Base-by-base conservation (phyloP, 2,329 filamentous ascomycete genomes). In the Verticillium dahliae region DNA sequence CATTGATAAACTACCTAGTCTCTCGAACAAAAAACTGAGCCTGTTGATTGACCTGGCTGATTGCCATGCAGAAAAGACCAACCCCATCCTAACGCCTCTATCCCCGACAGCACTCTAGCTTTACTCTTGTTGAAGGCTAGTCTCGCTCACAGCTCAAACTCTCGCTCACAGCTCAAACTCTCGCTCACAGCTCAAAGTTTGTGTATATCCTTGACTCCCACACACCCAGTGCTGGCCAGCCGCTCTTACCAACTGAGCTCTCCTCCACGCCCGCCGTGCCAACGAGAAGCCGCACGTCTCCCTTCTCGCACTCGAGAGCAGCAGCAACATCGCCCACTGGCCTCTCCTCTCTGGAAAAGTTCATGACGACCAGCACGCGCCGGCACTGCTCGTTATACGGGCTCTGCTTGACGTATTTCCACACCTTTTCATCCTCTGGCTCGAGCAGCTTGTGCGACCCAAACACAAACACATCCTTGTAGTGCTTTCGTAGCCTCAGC, bases 391-490 rank as follows among this genome's bases (percentile, higher is more conserved):
- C 31, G 1, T 63, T 62, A 1, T 56, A 45, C 2, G 60, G 45
- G 3, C 70, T 72, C 58, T 75, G 70, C 57, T 78, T 83, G 2
- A 81, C 71, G 57, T 89, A 85, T 0, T 82, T 78, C 67, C 90
- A 89, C 0, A 85, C 73, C 33, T 80, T 72, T 37, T 85, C 80
- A 4, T 85, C 76, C 0, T 76, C 71, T 0, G 83, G 80, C 4
- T 78, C 74, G 0, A 82, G 18, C 1, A 89, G 70, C 58, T 80
- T 77, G 64, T 90, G 90, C 0, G 78, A 74, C 0, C 87, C 87
- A 63, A 87, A 81, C 0, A 89, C 80, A 59, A 90, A 86, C 0
- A 88, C 65, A 52, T 88, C 81, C 13, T 78, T 78, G 67, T 85
- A 76, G 61, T 80, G 69, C 65, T 85, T 85, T 7, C 87, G 76